phyloP scores from a whole-genome alignment of 2,329 filamentous ascomycete species.

The Aureobasidium lini region DNA sequence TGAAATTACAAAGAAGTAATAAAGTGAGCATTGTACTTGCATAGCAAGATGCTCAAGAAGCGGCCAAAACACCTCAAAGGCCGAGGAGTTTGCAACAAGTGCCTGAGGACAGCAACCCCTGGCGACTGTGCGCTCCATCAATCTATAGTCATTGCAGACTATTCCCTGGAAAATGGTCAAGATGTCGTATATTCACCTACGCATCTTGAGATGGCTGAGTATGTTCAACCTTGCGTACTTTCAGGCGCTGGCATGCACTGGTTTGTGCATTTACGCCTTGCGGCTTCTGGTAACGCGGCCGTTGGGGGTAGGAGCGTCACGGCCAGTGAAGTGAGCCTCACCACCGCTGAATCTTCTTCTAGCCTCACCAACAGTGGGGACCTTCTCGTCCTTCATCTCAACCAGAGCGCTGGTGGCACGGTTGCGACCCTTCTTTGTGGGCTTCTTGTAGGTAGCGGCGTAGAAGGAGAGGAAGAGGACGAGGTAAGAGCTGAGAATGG shows the following conservation, averaged over 20 bases:
- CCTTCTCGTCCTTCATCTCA: constrained; percentile 70
- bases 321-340: constrained; percentile 22
- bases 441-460: constrained; percentile 89
- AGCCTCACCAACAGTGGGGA: constrained; percentile 47
- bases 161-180: background rate
- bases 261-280: constrained; percentile 50
- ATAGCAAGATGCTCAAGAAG: background rate
- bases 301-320: constrained; percentile 41
- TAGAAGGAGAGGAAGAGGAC: constrained; percentile 99
- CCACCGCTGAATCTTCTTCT: constrained; percentile 44
- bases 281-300: constrained; percentile 59
- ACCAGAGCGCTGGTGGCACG: constrained; percentile 79
- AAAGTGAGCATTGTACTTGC: background rate
- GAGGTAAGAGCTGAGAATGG: constrained; percentile 87
- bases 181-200: constrained; percentile 6
- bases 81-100: background rate
- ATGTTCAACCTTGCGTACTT: background rate
- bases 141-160: background rate
- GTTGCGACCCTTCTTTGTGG: constrained; percentile 62
- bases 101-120: background rate
- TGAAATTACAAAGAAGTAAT: constrained; percentile 13
- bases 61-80: constrained; percentile 2
- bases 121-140: background rate
- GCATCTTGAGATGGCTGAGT: background rate
- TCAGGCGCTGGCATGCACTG: background rate